A percentile compares a stretch with the other conserved stretches of the same genome.
Conservation (phyloP, 2,329 filamentous ascomycete genomes). For the Penicillium griseofulvum region DNA sequence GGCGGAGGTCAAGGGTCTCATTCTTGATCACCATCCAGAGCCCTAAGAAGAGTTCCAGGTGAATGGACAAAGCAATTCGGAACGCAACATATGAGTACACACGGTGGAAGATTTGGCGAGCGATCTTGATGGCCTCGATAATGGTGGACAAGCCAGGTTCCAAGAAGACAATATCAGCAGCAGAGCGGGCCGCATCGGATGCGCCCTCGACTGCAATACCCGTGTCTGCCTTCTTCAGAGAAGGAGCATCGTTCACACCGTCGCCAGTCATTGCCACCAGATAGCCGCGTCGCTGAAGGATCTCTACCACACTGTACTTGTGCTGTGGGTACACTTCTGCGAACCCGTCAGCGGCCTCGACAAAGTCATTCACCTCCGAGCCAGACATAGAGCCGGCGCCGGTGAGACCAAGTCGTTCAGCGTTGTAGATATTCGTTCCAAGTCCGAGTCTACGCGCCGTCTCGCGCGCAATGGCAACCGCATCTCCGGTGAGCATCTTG, state of each 20-base stretch:
- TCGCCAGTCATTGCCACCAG: conserved; percentile 96
- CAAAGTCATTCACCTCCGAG: conserved; percentile 92
- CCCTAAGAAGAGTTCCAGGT: conserved; percentile 87
- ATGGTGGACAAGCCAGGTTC: conserved; percentile 87
- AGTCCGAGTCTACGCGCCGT: conserved; percentile 88
- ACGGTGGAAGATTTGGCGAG: conserved; percentile 91
- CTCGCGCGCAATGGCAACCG: conserved; percentile 88
- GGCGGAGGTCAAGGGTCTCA: conserved; percentile 75
- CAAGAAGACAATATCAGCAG: conserved; percentile 91
- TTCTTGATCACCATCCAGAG: conserved; percentile 90
- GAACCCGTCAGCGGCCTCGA: conserved; percentile 92
- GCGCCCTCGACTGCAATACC: conserved; percentile 93
- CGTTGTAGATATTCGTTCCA: conserved; percentile 90
- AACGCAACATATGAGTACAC: conserved; percentile 97
- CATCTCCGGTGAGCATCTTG: conserved; percentile 96
- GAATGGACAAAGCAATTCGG: conserved; percentile 87
- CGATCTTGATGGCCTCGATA: conserved; percentile 89
- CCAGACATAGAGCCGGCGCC: conserved; percentile 90
- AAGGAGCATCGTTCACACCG: conserved; percentile 90
- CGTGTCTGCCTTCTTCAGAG: conserved; percentile 91
- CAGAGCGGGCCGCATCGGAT: conserved; percentile 85
- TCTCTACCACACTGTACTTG: conserved; percentile 93
- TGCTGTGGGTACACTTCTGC: conserved; percentile 93
- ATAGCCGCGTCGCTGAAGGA: conserved; percentile 88
- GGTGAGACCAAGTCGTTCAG: conserved; percentile 85